phyloP scores from a whole-genome alignment of 495 filamentous ascomycete species.

The Pyrenula massariospora region DNA sequence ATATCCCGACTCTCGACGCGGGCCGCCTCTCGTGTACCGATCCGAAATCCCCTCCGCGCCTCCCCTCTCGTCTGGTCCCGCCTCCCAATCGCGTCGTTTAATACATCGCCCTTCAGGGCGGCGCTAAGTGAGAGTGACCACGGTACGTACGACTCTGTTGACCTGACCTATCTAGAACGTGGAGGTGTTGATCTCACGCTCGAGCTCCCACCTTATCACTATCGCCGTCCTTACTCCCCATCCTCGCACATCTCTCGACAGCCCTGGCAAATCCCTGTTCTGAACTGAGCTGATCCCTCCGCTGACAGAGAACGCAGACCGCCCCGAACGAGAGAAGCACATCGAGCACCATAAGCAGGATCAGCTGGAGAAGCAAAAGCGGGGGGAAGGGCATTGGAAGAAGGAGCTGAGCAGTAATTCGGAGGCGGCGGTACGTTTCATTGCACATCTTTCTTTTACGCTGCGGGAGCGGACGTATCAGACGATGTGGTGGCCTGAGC shows the following conservation, averaged over 20 bases:
- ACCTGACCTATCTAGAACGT: no score
- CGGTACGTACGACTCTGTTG: neutral
- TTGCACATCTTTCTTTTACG: neutral
- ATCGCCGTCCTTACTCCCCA: no score
- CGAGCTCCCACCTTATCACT: no score
- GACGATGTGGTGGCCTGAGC: neutral
- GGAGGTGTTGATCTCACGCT: no score
- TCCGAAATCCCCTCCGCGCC: no score
- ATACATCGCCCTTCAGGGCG: neutral
- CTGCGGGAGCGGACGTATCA: no score
- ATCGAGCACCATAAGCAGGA: slow-evolving; percentile 66
- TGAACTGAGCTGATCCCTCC: no score
- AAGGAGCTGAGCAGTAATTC: slow-evolving; percentile 66
- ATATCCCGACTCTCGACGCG: no score
- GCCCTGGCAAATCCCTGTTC: no score
- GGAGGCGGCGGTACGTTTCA: slow-evolving; percentile 55
- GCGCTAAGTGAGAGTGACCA: neutral
- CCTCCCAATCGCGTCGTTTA: neutral
- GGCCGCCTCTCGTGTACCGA: no score
- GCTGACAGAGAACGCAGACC: slow-evolving; percentile 16
- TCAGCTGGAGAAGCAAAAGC: slow-evolving; percentile 53
- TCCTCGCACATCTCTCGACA: no score
- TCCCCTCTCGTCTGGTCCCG: neutral
- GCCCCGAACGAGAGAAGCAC: slow-evolving; percentile 26
- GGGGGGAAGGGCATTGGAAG: slow-evolving; percentile 73